A percentile compares a stretch with the other conserved stretches of the same genome.
phyloP scores from a whole-genome alignment of 805 yeast genomes.

The Schizosaccharomyces octosporus region DNA sequence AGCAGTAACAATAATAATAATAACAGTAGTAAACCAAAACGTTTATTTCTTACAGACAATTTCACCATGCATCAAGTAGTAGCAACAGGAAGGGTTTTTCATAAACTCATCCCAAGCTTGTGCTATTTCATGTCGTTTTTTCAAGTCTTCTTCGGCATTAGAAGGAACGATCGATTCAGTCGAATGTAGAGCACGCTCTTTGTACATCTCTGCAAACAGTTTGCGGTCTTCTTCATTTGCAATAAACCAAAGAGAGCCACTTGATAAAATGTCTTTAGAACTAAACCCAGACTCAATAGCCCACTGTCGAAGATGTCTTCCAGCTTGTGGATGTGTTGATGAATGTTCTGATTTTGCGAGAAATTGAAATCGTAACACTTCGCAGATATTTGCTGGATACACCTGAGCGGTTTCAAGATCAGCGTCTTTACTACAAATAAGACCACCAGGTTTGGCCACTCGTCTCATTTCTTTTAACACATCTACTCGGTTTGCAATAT shows the following conservation, averaged over 20 bases:
- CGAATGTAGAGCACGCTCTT: constrained; percentile 8
- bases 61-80: constrained; percentile 7
- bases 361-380: constrained; percentile 6
- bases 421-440: constrained; percentile 16
- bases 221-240: constrained; percentile 5
- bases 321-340: constrained; percentile 10
- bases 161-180: constrained; percentile 4
- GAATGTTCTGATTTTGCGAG: constrained; percentile 6
- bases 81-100: constrained; percentile 6
- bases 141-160: constrained; percentile 5
- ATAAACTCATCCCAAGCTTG: constrained; percentile 8
- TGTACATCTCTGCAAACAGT: constrained; percentile 10
- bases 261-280: constrained; percentile 1
- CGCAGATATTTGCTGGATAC: constrained; percentile 7
- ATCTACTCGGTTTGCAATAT: constrained; percentile 14
- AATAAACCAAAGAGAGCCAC: constrained; percentile 8
- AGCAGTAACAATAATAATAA: too few species aligned
- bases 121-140: constrained; percentile 5
- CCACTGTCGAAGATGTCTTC: constrained; percentile 5
- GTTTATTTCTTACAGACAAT: constrained; percentile 7
- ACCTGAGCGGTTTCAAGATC: constrained; percentile 8
- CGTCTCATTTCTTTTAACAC: constrained; percentile 18
- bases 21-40: neutral
- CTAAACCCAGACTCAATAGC: constrained; percentile 8
- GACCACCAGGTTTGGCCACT: constrained; percentile 16